A percentile compares a stretch with the other conserved stretches of the same genome.
phyloP scores from a whole-genome alignment of 225 moss, liverwort and hornwort species.

The Lunularia cruciata region DNA sequence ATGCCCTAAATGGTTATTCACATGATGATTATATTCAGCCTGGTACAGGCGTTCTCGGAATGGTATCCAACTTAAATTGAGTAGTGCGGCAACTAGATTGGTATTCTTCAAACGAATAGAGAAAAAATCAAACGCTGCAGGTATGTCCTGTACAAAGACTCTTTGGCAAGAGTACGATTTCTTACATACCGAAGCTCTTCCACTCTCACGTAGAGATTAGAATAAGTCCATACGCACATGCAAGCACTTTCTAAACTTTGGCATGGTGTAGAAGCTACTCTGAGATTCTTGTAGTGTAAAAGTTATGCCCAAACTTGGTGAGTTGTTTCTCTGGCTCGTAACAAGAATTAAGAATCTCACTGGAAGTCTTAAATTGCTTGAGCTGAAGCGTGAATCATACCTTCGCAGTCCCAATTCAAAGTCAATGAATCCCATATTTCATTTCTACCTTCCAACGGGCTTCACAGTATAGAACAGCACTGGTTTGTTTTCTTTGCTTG shows the following conservation, averaged over 20 bases:
- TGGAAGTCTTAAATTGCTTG: slow-evolving; percentile 1
- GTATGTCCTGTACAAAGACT: slow-evolving; percentile 9
- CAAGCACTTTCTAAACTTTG: neutral
- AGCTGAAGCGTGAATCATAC: neutral
- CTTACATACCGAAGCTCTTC: neutral
- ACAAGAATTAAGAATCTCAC: neutral
- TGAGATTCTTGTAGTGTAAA: slow-evolving; percentile 1
- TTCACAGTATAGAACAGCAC: slow-evolving; percentile 51
- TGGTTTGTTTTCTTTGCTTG: slow-evolving; percentile 51
- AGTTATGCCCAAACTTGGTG: neutral
- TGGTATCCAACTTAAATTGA: neutral
- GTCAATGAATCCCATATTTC: neutral
- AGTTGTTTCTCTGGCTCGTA: neutral
- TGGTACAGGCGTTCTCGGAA: neutral
- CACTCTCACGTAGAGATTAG: neutral
- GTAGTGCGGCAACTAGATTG: neutral
- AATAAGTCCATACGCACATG: slow-evolving; percentile 5
- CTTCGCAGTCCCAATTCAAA: slow-evolving; percentile 8
- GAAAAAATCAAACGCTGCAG: neutral
- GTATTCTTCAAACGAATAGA: neutral
- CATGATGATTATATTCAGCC: no score
- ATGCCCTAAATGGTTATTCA: no score
- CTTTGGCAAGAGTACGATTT: neutral
- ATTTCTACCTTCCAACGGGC: slow-evolving; percentile 1
- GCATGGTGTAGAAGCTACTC: slow-evolving; percentile 5